Percentiles rank a stretch among this genome's conserved stretches.
Evolutionary conservation across 2,329 filamentous ascomycete genomes (phyloP).

Genomic region (Beauveria pseudobassiana): DNA sequence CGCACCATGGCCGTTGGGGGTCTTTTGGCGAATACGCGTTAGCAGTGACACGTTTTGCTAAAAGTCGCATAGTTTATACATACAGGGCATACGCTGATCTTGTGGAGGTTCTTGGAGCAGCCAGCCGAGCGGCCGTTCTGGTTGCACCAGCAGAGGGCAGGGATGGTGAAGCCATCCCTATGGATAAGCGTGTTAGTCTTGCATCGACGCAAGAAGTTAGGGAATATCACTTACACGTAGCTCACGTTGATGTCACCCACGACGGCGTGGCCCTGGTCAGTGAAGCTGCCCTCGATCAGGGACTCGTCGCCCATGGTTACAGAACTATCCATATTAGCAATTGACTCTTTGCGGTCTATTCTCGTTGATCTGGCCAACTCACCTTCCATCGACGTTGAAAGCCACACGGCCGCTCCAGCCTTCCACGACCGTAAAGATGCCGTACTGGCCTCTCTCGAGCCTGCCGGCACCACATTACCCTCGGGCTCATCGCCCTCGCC

Average conservation of each 20-base stretch:
- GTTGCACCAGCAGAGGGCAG: constrained; percentile 13
- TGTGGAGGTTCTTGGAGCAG: constrained; percentile 12
- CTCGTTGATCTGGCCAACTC: not conserved
- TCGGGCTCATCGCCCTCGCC: not conserved
- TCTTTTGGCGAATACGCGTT: not conserved
- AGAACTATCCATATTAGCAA: not conserved
- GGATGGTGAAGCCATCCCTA: constrained; percentile 11
- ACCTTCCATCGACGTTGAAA: constrained; percentile 6
- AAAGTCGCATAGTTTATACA: not conserved
- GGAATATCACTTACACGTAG: constrained; percentile 12
- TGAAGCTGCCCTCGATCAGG: constrained; percentile 13
- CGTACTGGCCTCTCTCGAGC: not conserved
- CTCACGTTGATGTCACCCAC: constrained; percentile 13
- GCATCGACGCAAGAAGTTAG: not conserved
- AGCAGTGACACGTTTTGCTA: not conserved
- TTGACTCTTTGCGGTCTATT: not conserved
- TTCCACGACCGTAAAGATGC: not conserved
- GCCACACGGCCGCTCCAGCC: constrained; percentile 12
- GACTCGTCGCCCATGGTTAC: constrained; percentile 18
- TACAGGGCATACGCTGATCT: constrained; percentile 2
- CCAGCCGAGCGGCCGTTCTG: constrained; percentile 9
- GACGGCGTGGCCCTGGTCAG: constrained; percentile 2
- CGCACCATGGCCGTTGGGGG: constrained; percentile 8
- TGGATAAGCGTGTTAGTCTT: not conserved
- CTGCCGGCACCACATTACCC: constrained; percentile 1